These are phyloP conservation scores for Mycena sanguinolenta DNA, from an alignment of 768 basidiomycete species.

Conservation along the genomic window DNA sequence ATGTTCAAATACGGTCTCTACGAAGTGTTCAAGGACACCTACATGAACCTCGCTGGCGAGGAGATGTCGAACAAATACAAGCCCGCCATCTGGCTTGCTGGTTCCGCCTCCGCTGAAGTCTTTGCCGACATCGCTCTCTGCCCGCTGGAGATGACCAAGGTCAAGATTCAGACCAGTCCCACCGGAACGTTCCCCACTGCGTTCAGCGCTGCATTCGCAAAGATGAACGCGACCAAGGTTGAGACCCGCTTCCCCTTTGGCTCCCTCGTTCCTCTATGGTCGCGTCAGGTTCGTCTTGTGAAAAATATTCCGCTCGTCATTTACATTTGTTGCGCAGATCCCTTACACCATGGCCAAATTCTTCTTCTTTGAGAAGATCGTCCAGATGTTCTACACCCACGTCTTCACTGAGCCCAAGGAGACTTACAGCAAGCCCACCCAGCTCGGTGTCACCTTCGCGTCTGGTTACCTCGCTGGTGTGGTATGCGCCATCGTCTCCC, in stretches of 20 bases:
- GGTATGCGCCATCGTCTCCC: constrained; percentile 95
- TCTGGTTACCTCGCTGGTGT: constrained; percentile 97
- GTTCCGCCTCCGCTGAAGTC: constrained; percentile 94
- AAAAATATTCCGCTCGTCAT: not conserved
- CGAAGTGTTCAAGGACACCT: constrained; percentile 94
- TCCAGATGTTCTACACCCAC: constrained; percentile 88
- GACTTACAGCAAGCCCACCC: constrained; percentile 82
- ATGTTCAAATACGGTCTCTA: constrained; percentile 99
- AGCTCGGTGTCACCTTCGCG: constrained; percentile 90
- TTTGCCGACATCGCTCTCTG: constrained; percentile 97
- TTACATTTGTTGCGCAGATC: constrained; percentile 63
- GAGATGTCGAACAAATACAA: constrained; percentile 85
- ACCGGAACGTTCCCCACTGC: constrained; percentile 82
- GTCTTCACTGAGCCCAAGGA: constrained; percentile 87
- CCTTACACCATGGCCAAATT: constrained; percentile 99
- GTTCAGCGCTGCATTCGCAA: constrained; percentile 77
- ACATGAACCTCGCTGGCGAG: constrained; percentile 92
- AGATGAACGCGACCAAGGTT: constrained; percentile 75
- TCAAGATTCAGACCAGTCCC: constrained; percentile 88
- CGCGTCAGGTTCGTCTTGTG: constrained; percentile 73
- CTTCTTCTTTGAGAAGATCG: constrained; percentile 94
- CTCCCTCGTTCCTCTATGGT: constrained; percentile 89
- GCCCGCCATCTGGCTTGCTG: constrained; percentile 92
- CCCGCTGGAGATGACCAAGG: constrained; percentile 94
- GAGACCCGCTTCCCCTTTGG: constrained; percentile 91